phyloP scores from a whole-genome alignment of 768 basidiomycete genomes.

The Kockovaella imperatae region DNA sequence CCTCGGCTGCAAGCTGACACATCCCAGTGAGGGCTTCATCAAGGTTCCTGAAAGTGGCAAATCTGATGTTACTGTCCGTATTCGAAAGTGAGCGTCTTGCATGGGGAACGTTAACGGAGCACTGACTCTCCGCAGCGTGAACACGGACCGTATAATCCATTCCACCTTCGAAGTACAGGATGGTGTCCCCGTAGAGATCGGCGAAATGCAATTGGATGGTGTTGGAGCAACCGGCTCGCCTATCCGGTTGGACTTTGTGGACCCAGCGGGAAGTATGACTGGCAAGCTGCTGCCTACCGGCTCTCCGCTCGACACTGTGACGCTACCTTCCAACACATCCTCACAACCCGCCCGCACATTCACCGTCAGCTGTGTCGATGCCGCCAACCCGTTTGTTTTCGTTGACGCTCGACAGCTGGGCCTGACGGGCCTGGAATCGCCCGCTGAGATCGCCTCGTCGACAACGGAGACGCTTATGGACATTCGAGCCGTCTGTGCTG shows the following conservation, averaged over 20 bases:
- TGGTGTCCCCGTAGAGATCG: constrained; percentile 45
- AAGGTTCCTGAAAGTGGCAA: not conserved
- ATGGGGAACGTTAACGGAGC: not conserved
- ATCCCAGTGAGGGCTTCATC: constrained; percentile 49
- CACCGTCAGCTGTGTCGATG: constrained; percentile 58
- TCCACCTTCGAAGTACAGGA: constrained; percentile 58
- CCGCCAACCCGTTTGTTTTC: constrained; percentile 68
- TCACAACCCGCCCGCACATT: not conserved
- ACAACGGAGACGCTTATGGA: constrained; percentile 29
- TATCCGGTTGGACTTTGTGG: constrained; percentile 60
- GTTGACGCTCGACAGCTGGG: constrained; percentile 50
- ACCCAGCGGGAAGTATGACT: constrained; percentile 62
- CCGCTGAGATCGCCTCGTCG: constrained; percentile 7
- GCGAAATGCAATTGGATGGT: constrained; percentile 58
- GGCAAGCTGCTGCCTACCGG: constrained; percentile 63
- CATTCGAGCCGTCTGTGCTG: constrained; percentile 57
- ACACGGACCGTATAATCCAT: constrained; percentile 62
- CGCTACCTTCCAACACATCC: constrained; percentile 33
- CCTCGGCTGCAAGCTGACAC: constrained; percentile 7
- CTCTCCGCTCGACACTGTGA: constrained; percentile 50
- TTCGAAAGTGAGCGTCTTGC: constrained; percentile 8
- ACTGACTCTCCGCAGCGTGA: constrained; percentile 55
- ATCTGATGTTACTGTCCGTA: constrained; percentile 3
- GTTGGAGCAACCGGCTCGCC: constrained; percentile 60
- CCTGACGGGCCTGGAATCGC: constrained; percentile 42